These are phyloP conservation scores for Neurospora sp. DNA, from an alignment of 495 filamentous ascomycete species.

Conservation along the genomic window DNA sequence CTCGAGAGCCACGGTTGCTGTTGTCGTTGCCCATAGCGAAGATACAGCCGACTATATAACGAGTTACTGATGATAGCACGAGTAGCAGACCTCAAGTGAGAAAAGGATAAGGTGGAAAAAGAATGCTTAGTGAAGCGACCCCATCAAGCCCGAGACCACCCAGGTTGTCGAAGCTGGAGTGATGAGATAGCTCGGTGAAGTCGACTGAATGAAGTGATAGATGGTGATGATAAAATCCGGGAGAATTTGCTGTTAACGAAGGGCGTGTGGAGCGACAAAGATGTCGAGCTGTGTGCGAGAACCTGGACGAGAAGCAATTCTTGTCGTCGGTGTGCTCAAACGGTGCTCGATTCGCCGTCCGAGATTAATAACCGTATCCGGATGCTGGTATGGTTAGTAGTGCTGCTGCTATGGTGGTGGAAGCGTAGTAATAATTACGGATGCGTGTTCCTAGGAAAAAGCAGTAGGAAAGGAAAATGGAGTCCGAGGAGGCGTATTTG, in stretches of 20 bases:
- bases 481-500: background rate
- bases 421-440: slow-evolving; percentile 4
- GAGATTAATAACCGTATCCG: slow-evolving; percentile 2
- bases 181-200: background rate
- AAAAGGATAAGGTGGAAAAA: background rate
- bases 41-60: slow-evolving; percentile 1
- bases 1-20: slow-evolving; percentile 1
- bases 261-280: background rate
- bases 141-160: background rate
- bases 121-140: background rate
- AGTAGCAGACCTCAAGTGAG: background rate
- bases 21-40: slow-evolving; percentile 8
- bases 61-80: background rate
- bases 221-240: background rate
- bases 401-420: slow-evolving; percentile 1
- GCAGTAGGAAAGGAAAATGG: background rate
- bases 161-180: background rate
- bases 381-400: slow-evolving; percentile 5
- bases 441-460: background rate
- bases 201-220: background rate
- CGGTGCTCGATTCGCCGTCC: slow-evolving; percentile 1
- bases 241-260: background rate
- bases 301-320: background rate
- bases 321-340: background rate
- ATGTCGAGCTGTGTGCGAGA: background rate